These are phyloP conservation scores for Xylaria intraflava DNA, from an alignment of 495 filamentous ascomycete species.

Conservation along the genomic window DNA sequence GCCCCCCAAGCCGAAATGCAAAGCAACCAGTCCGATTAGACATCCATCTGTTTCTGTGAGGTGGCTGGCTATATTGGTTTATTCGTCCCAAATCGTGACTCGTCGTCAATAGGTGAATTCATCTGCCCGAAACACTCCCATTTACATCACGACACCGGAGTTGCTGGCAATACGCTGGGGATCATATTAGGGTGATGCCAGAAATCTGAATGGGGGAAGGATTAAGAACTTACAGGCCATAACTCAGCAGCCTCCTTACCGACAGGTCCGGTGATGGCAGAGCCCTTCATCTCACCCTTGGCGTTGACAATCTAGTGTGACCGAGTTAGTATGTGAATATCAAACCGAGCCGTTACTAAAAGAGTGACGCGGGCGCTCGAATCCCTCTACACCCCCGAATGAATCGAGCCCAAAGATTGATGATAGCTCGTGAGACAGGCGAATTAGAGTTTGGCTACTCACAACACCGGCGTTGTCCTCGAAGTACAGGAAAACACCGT, in stretches of 20 bases:
- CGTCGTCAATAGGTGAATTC: constrained; percentile 25
- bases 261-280: constrained; percentile 96
- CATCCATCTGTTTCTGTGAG: constrained; percentile 7
- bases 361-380: not conserved
- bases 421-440: not conserved
- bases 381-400: not conserved
- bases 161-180: constrained; percentile 95
- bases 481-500: constrained; percentile 99
- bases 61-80: constrained; percentile 11
- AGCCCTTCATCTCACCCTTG: constrained; percentile 99
- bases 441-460: constrained; percentile 35
- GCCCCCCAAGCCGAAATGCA: constrained; percentile 35
- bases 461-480: constrained; percentile 99
- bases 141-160: constrained; percentile 99
- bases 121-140: constrained; percentile 18
- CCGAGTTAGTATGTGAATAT: not conserved
- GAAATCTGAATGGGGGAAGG: not conserved
- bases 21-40: constrained; percentile 30
- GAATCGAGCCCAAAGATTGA: constrained; percentile 60
- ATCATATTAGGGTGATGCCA: not conserved
- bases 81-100: constrained; percentile 22
- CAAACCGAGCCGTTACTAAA: not conserved
- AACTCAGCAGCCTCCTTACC: constrained; percentile 99
- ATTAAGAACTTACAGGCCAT: constrained; percentile 73
- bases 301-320: constrained; percentile 87